Base-by-base conservation (phyloP, 208 protist species). In the Acanthamoeba quina region DNA sequence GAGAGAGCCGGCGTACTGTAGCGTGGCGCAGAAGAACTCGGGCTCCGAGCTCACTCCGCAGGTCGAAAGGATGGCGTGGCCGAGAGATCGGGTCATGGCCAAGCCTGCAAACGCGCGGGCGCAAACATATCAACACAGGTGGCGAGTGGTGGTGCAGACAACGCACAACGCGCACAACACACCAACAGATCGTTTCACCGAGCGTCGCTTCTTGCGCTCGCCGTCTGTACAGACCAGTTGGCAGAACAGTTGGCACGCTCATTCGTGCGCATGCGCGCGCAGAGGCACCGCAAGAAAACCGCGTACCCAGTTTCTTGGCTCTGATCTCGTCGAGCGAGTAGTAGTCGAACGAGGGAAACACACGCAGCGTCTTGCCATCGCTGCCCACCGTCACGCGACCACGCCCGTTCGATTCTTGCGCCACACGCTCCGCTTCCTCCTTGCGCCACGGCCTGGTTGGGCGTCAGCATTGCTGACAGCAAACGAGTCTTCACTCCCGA, bases 81-180 rank as follows among this genome's bases (percentile, higher is more conserved):
- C 90, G 5, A 93, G 66, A 15, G 90, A 93, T 47, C 90, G 64
- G 21, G 90, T 83, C 90, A 93, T 93, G n/a, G 90, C 90, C 41
- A 93, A n/a, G 44, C 85, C 85, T 91, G 26, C 41, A 49, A 0
- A 37, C n/a, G 34, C 60, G 54, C 54, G 5, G 60, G 24, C 24
- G 5, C 26, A 7, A 66, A 44, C 44, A 49, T 31, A 56, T 85
- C 49, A 85, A 85, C 37, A 54, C 41, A 47, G 41, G 41, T 47
- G 41, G 41, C 41, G 41, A n/a, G n/a, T n/a, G 41, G 41, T 47
- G 41, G 41, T 1, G 41, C 41, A 47, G 2, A 47, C 41, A 47
- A 47, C 41, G 41, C 41, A 47, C 41, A 47, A 47, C 9, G 41
- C 41, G 41, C 41, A 47, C 41, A 47, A 47, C 41, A 47, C 41